Evolutionary conservation across 108 stramenopile genomes (phyloP).

Genomic region (Parmales sp.): DNA sequence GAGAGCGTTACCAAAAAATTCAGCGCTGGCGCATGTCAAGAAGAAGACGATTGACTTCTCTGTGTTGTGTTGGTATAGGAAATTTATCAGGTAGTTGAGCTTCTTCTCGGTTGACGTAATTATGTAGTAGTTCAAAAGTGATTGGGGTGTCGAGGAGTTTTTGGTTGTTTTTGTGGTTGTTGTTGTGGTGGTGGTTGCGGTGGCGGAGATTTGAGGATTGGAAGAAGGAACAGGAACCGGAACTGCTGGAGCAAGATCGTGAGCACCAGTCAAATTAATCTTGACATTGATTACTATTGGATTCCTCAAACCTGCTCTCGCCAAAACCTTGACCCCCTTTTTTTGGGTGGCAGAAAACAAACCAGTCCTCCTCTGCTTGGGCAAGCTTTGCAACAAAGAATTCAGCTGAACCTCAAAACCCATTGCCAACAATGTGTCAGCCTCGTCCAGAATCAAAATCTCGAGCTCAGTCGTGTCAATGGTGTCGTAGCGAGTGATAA

Average conservation of each 20-base stretch:
- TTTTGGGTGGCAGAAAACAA: conserved; percentile 92
- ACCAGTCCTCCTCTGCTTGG: conserved; percentile 90
- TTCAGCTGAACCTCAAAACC: conserved; percentile 76
- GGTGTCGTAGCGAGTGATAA: conserved; percentile 65
- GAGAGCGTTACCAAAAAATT: conserved; percentile 71
- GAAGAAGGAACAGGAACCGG: background rate
- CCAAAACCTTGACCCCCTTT: conserved; percentile 52
- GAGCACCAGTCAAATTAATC: conserved; percentile 43
- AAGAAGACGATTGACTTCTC: conserved; percentile 93
- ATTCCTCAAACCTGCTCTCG: conserved; percentile 88
- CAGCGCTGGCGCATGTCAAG: conserved; percentile 91
- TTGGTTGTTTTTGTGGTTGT: too few species aligned
- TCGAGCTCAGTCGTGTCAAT: conserved; percentile 73
- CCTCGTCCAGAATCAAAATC: conserved; percentile 88
- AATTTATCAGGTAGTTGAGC: conserved; percentile 60
- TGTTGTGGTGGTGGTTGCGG: too few species aligned
- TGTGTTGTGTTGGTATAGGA: conserved; percentile 55
- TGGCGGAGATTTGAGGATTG: too few species aligned
- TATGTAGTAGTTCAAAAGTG: too few species aligned
- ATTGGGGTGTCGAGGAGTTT: too few species aligned
- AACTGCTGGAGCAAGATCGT: background rate
- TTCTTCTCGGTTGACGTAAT: too few species aligned
- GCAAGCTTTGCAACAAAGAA: conserved; percentile 66
- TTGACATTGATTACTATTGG: conserved; percentile 86
- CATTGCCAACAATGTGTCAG: conserved; percentile 88